Evolutionary conservation across 805 yeast species (phyloP).

Genomic region (Starmerella geochares): DNA sequence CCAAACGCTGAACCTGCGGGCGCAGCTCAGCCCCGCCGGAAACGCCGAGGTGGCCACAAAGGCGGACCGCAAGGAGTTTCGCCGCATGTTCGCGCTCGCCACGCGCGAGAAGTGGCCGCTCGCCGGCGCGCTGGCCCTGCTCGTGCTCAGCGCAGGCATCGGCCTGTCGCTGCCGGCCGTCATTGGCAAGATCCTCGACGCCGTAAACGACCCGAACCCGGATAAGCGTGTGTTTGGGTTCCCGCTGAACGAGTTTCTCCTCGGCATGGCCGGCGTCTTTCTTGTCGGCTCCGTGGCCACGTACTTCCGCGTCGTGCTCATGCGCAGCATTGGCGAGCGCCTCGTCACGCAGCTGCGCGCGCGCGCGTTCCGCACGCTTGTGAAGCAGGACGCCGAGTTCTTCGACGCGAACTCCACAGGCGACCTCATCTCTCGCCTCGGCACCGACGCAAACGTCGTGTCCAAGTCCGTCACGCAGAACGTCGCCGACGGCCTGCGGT

Average conservation of each 20-base stretch:
- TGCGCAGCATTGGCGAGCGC: slow-evolving; percentile 75
- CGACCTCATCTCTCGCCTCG: slow-evolving; percentile 77
- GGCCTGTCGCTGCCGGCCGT: slow-evolving; percentile 72
- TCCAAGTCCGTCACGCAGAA: slow-evolving; percentile 79
- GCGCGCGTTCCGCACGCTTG: slow-evolving; percentile 60
- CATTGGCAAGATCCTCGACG: slow-evolving; percentile 78
- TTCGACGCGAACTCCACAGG: slow-evolving; percentile 86
- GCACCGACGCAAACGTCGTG: slow-evolving; percentile 81
- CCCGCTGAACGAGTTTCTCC: slow-evolving; percentile 52
- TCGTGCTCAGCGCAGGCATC: slow-evolving; percentile 63
- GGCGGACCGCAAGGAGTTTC: slow-evolving; percentile 33
- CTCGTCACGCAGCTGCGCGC: slow-evolving; percentile 76
- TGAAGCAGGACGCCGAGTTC: slow-evolving; percentile 80
- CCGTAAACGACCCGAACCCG: slow-evolving; percentile 38
- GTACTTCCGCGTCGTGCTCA: slow-evolving; percentile 63
- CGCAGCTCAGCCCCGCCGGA: slow-evolving; percentile 25
- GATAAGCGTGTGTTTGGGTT: slow-evolving; percentile 45
- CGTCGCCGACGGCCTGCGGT: slow-evolving; percentile 82
- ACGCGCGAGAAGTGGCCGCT: slow-evolving; percentile 48
- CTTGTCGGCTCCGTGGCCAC: slow-evolving; percentile 67
- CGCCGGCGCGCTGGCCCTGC: slow-evolving; percentile 50
- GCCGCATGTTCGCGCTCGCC: slow-evolving; percentile 46
- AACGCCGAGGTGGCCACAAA: slow-evolving; percentile 9
- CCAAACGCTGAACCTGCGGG: slow-evolving; percentile 29
- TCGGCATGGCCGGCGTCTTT: slow-evolving; percentile 52